Evolutionary conservation across 768 basidiomycete genomes (phyloP), one percentile per base, ranked within the genome.

Genomic region (Tricholoma sp.): DNA sequence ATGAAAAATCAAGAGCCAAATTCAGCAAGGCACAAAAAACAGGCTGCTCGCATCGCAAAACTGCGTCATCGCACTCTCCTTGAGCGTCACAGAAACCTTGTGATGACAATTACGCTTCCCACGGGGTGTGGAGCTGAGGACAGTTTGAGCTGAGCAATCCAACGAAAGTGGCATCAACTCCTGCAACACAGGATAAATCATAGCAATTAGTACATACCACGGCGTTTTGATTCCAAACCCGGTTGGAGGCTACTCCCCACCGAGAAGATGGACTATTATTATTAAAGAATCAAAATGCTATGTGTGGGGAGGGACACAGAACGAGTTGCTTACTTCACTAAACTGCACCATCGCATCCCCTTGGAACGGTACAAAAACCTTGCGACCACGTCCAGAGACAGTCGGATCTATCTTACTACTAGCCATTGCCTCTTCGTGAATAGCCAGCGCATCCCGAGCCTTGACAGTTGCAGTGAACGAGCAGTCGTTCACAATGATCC

Each of bases 161-260:
- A n/a, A n/a, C n/a, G n/a, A n/a, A n/a, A n/a, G n/a, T n/a, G n/a
- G n/a, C n/a, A n/a, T 32, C 42, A n/a, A n/a, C n/a, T n/a, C n/a
- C n/a, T n/a, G n/a, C n/a, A n/a, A n/a, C n/a, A n/a, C n/a, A n/a
- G n/a, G n/a, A n/a, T n/a, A n/a, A n/a, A n/a, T n/a, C 20, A 36
- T 11, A 13, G 33, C 32, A 33, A 24, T 6, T 4, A 17, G 31
- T 39, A 51, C 75, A 50, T 62, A 85, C 83, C 28, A 83, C 68
- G 20, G 73, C 70, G 10, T 65, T 67, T 4, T 83, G 70, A 31
- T 64, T 65, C 84, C 84, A 87, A 8, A 7, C 80, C 81, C 2
- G 86, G 72, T 61, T 84, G 76, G 1, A 80, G 62, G 32, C 83
- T 72, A 57, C 80, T 83, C 1, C 85, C 84, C 20, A 76, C 75